phyloP scores from a whole-genome alignment of 176 grass and related monocot species.

The Ananas comosus region DNA sequence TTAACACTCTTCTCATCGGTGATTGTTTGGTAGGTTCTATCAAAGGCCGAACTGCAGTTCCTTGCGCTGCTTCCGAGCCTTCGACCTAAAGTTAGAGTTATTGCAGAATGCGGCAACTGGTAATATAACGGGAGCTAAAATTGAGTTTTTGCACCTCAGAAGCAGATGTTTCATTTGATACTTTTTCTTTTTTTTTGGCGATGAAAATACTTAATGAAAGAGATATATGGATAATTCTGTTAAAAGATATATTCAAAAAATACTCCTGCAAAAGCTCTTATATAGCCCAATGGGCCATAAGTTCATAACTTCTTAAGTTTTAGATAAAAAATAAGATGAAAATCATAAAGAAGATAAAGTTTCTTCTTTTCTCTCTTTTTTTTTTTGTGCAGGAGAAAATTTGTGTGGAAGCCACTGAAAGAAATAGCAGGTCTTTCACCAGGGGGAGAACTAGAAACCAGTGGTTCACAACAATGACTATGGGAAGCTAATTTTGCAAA shows the following conservation, averaged over 20 bases:
- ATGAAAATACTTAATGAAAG: too few relatives aligned
- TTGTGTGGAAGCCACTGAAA: constrained; percentile 76
- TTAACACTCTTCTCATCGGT: neutral
- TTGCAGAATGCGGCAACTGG: constrained; percentile 77
- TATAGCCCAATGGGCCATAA: too few relatives aligned
- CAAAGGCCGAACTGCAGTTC: constrained; percentile 89
- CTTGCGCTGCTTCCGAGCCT: constrained; percentile 68
- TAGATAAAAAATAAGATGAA: neutral
- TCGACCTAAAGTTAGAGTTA: constrained; percentile 75
- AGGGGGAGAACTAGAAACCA: constrained; percentile 3
- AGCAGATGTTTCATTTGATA: too few relatives aligned
- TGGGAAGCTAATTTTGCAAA: too few relatives aligned
- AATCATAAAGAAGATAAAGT: neutral
- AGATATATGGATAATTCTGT: too few relatives aligned
- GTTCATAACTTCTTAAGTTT: too few relatives aligned
- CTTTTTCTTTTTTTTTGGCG: too few relatives aligned
- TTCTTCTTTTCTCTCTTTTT: neutral
- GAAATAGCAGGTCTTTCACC: constrained; percentile 56
- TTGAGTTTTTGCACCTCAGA: too few relatives aligned
- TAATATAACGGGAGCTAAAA: too few relatives aligned
- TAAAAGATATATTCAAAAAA: too few relatives aligned
- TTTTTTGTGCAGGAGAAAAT: constrained; percentile 57
- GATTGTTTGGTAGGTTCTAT: constrained; percentile 45
- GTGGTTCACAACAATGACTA: too few relatives aligned
- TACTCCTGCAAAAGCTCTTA: too few relatives aligned